Conservation (phyloP, 176 grass and related monocot genomes). For the Zea mays region DNA sequence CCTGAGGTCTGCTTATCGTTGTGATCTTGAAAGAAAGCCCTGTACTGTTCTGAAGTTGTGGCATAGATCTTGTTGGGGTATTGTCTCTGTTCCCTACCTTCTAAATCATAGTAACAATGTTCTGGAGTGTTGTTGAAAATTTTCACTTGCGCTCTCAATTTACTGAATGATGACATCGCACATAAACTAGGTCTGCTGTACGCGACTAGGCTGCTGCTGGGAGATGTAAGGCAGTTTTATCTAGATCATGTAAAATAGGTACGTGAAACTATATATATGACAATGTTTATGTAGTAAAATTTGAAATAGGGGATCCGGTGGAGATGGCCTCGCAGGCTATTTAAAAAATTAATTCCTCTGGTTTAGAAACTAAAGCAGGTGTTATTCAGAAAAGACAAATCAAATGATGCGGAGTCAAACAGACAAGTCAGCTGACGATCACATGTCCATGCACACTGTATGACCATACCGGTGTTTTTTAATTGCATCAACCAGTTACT, state of each 20-base stretch:
- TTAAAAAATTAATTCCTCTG: slow-evolving; percentile 26
- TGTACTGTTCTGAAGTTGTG: too few relatives aligned
- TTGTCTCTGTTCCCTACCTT: background rate
- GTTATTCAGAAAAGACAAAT: slow-evolving; percentile 5
- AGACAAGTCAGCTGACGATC: background rate
- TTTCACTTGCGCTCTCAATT: background rate
- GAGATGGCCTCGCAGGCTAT: background rate
- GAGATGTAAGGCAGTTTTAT: background rate
- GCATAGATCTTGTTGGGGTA: too few relatives aligned
- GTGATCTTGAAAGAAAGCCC: too few relatives aligned
- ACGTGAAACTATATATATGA: too few relatives aligned
- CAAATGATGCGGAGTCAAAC: slow-evolving; percentile 12
- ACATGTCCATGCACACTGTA: background rate
- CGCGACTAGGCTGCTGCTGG: background rate
- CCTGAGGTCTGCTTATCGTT: too few relatives aligned
- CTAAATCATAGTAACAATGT: background rate
- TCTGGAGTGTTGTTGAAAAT: background rate
- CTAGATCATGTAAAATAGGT: too few relatives aligned
- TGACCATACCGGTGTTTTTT: background rate
- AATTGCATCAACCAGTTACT: background rate
- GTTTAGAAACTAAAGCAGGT: slow-evolving; percentile 18
- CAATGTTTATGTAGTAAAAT: too few relatives aligned
- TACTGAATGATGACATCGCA: background rate
- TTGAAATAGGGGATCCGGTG: too few relatives aligned
- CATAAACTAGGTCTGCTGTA: background rate